Base-by-base conservation (phyloP, 2,329 filamentous ascomycete genomes). In the Fusarium sp. region DNA sequence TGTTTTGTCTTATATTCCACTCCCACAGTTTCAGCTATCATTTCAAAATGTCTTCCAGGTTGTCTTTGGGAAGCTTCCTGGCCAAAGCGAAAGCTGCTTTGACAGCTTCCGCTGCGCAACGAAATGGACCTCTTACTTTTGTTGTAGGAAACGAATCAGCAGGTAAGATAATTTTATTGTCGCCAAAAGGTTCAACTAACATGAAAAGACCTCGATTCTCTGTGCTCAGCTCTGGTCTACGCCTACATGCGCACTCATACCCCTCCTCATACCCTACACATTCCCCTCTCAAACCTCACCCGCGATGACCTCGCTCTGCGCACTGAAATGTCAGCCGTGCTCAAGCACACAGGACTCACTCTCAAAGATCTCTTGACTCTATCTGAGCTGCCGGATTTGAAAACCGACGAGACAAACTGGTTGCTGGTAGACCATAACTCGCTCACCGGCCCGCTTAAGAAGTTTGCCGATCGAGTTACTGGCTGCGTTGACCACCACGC, bases 361-460 rank as follows among this genome's bases (percentile, higher is more conserved):
- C 77, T 84, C 4, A 80, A 81, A 7, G 88, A 94, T 64, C 81
- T 96, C 0, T 83, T 94, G 56, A 94, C 84, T 11, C 76, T 87
- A 15, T 82, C 81, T 6, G 82, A 84, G n/a, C 80, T 86, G 0
- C 81, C 82, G 2, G 77, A 74, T 39, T 74, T 91, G 12, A 71
- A 76, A 1, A 82, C 87, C 0, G 81, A 85, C 24, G 84, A 87
- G 45, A 90, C 90, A 2, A 82, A 81, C 48, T 94, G 91, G 91
- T 79, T 93, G 19, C 81, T 96, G 2, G 91, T 96, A 6, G 92
- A 96, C 78, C 93, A 96, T 81, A 96, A 96, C 74, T 84, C 82
- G 1, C 81, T 93, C 46, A 89, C 90, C 7, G 91, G 91, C 0
- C 72, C 78, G 15, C 80, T 95, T 17, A 77, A 75, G 36, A 77